Evolutionary conservation across 208 protist genomes (phyloP).

Genomic region (Acanthamoeba castellanii): DNA sequence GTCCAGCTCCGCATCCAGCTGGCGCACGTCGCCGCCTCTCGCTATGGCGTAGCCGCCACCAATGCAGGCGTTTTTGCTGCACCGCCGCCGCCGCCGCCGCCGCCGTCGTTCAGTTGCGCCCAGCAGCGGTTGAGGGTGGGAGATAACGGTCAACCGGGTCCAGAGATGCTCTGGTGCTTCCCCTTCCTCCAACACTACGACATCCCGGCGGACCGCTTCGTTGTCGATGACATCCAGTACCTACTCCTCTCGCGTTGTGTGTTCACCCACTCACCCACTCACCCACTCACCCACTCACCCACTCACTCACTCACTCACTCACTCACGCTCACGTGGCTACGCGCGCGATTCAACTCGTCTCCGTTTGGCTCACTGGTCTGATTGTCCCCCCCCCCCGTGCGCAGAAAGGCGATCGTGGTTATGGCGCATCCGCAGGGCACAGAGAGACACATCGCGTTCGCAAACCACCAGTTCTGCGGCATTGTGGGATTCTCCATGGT

Average conservation of each 20-base stretch:
- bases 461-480: not conserved
- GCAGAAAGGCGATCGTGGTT: not conserved
- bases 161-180: conserved; percentile 12
- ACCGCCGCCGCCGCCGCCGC: not conserved
- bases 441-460: not conserved
- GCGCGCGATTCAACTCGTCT: no score
- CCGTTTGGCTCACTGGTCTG: no score
- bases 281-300: no score
- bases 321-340: no score
- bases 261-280: no score
- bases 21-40: not conserved
- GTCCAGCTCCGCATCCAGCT: not conserved
- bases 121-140: not conserved
- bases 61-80: not conserved
- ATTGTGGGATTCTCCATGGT: not conserved
- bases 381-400: no score
- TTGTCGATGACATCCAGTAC: not conserved
- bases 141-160: not conserved
- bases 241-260: no score
- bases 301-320: no score
- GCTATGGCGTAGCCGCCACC: not conserved
- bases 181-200: not conserved
- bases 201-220: not conserved
- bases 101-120: not conserved
- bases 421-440: not conserved